Conservation (phyloP, 148 eudicot species). For the Arbutus unedo region DNA sequence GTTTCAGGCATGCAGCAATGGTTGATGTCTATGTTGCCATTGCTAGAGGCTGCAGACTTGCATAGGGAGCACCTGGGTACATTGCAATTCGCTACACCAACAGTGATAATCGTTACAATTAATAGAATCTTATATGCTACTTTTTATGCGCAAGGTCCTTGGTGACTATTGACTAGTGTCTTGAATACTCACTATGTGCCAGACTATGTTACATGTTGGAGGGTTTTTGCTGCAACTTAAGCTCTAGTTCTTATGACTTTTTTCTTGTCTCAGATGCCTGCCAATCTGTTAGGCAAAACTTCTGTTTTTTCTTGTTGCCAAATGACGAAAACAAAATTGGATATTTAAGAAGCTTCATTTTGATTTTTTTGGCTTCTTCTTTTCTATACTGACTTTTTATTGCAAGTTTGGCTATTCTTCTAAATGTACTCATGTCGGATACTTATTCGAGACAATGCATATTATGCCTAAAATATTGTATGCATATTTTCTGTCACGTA, state of each 20-base stretch:
- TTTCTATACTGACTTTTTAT: background rate
- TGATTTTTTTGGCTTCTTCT: background rate
- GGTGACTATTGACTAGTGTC: background rate
- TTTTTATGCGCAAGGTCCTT: background rate
- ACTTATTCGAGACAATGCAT: background rate
- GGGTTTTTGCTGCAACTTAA: background rate
- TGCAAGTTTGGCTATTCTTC: background rate
- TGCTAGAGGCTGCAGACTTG: background rate
- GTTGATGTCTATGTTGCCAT: background rate
- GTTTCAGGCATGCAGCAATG: background rate
- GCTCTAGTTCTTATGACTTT: background rate
- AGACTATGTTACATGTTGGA: background rate
- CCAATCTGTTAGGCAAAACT: background rate
- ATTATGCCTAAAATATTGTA: background rate
- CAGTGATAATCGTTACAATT: background rate
- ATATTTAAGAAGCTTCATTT: background rate
- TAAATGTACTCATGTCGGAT: background rate
- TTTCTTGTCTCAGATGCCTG: background rate
- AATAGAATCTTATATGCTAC: background rate
- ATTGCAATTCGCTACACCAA: background rate
- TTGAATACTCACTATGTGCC: background rate
- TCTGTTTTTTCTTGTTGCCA: background rate
- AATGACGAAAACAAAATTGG: background rate
- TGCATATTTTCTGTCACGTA: background rate
- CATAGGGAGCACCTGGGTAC: background rate